phyloP scores from a whole-genome alignment of 2,329 filamentous ascomycete genomes.

The Polytolypa hystricis region DNA sequence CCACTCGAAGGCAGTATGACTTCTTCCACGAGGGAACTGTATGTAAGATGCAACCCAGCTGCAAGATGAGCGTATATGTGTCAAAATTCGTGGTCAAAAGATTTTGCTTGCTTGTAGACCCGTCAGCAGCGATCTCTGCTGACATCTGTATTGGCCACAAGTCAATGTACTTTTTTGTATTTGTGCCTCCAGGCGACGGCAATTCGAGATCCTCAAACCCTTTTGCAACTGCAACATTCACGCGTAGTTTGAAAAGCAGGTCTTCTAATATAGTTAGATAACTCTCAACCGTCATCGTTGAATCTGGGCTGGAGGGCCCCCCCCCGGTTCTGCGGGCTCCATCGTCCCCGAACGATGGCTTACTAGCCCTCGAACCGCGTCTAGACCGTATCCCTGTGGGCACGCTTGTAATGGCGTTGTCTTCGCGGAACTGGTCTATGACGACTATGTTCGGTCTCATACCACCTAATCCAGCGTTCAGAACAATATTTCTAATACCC shows the following conservation, averaged over 20 bases:
- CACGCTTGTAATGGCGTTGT: conserved; percentile 43
- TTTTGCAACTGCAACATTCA: conserved; percentile 76
- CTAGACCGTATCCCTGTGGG: conserved; percentile 1
- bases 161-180: conserved; percentile 69
- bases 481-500: conserved; percentile 71
- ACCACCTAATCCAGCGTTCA: conserved; percentile 71
- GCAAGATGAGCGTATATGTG: conserved; percentile 78
- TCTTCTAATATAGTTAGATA: conserved; percentile 81
- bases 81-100: conserved; percentile 83
- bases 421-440: conserved; percentile 60
- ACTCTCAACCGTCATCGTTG: conserved; percentile 44
- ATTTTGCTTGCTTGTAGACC: conserved; percentile 46
- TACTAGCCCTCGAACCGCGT: conserved; percentile 15
- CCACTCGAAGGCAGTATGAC: conserved; percentile 60
- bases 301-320: conserved; percentile 7
- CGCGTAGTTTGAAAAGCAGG: conserved; percentile 61
- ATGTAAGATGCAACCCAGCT: conserved; percentile 72
- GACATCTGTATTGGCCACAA: conserved; percentile 93
- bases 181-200: conserved; percentile 47
- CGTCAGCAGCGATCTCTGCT: conserved; percentile 61
- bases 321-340: neutral
- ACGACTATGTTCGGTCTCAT: conserved; percentile 86
- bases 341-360: conserved; percentile 8
- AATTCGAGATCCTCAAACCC: conserved; percentile 69
- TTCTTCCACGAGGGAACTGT: conserved; percentile 73